Percentiles rank a stretch among this genome's conserved stretches.
phyloP scores from a whole-genome alignment of 2,329 filamentous ascomycete species.

The Bipolaris oryzae region DNA sequence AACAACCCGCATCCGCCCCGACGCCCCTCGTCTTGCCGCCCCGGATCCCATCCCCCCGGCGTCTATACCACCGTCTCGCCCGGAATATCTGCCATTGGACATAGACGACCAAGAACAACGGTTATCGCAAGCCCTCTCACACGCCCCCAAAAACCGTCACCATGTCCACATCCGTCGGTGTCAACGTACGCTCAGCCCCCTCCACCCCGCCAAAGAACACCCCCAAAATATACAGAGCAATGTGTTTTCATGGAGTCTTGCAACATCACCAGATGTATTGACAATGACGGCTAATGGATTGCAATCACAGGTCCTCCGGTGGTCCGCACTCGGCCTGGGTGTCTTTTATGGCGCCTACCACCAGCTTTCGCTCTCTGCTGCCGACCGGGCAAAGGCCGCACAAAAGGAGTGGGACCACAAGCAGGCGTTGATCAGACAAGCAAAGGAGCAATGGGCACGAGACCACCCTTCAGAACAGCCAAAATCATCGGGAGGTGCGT shows the following conservation, averaged over 20 bases:
- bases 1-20: constrained; percentile 31
- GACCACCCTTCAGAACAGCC: constrained; percentile 60
- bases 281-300: constrained; percentile 29
- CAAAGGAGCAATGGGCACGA: constrained; percentile 88
- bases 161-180: constrained; percentile 57
- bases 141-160: constrained; percentile 19
- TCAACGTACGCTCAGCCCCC: constrained; percentile 55
- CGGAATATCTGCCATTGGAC: constrained; percentile 41
- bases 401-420: constrained; percentile 90
- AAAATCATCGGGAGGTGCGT: constrained; percentile 41
- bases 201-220: not conserved
- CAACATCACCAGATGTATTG: constrained; percentile 1
- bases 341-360: constrained; percentile 96
- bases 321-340: constrained; percentile 89
- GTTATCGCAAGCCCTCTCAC: constrained; percentile 30
- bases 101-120: constrained; percentile 20
- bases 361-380: constrained; percentile 78
- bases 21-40: constrained; percentile 24
- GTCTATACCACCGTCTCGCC: constrained; percentile 24
- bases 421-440: constrained; percentile 87
- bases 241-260: not conserved
- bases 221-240: not conserved
- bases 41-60: constrained; percentile 21
- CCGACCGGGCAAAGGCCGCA: constrained; percentile 71
- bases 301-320: constrained; percentile 82